These are phyloP conservation scores for Cryptosporidium meleagridis DNA, from an alignment of 169 alveolate genomes.

Conservation along the genomic window DNA sequence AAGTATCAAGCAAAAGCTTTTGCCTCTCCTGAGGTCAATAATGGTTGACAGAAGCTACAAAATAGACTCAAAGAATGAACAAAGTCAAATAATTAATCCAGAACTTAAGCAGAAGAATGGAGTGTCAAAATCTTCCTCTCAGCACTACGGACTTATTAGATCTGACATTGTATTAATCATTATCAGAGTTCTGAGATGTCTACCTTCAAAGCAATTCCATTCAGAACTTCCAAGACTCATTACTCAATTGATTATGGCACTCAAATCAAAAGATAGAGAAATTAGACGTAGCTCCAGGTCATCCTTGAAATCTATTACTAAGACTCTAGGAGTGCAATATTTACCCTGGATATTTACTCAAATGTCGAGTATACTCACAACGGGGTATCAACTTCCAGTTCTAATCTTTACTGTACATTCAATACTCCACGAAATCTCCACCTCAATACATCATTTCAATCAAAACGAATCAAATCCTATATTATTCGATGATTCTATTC, in stretches of 20 bases:
- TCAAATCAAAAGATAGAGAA: constrained; percentile 61
- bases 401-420: constrained; percentile 58
- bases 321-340: constrained; percentile 52
- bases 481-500: constrained; percentile 24
- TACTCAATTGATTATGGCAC: constrained; percentile 37
- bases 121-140: background rate
- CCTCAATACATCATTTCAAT: background rate
- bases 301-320: constrained; percentile 23
- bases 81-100: background rate
- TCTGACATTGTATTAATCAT: constrained; percentile 43
- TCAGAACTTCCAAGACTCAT: constrained; percentile 67
- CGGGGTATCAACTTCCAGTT: constrained; percentile 61
- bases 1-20: constrained; percentile 4
- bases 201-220: constrained; percentile 56
- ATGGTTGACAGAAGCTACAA: constrained; percentile 70
- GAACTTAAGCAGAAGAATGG: background rate
- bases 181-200: constrained; percentile 32
- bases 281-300: constrained; percentile 52
- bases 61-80: background rate
- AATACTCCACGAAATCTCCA: constrained; percentile 37
- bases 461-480: background rate
- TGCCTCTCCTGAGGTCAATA: constrained; percentile 29
- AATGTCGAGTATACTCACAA: constrained; percentile 51
- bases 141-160: constrained; percentile 26
- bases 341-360: constrained; percentile 50